Base-by-base conservation (phyloP, 352 stramenopile genomes). In the Halophytophthora polymorphica region DNA sequence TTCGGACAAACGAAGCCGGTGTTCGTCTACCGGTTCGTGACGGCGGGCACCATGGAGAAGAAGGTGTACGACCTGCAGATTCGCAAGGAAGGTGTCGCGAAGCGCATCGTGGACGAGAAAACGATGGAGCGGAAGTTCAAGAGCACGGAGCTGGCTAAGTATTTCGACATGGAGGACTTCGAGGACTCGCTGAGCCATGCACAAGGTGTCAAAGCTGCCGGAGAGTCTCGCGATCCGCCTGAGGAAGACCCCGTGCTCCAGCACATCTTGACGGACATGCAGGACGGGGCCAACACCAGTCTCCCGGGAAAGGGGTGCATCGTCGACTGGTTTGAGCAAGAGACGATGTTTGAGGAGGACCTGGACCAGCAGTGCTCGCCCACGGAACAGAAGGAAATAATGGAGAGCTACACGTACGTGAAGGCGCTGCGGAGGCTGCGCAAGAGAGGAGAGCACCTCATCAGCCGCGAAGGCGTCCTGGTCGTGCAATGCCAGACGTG, bases 11-110 rank as follows among this genome's bases (percentile, higher is more conserved):
- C 69, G 0, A 97, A 97, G 52, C 73, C 80, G 8, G 90, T 97
- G 14, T 97, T 89, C 54, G 89, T 98, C 3, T 98, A 98, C 46
- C 83, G 90, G 0, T 90, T 98, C 19, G 89, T 98, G 40, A 83
- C 87, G 13, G 86, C 78, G 23, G 88, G 86, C 1, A 97, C 92
- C 7, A 96, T 98, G 71, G 92, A 98, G 66, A 95, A 97, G 55
- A 96, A 96, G 45, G 88, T 97, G 15, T 96, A 95, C 48, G 83
- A 95, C 55, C 61, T 94, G 22, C 88, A 97, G 53, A 94, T 94
- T 51, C 80, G 78, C 23, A 97, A 97, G 61, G 84, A 95, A 53
- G 86, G 79, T 14, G 82, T 97, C 2, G 81, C 84, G 1, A 95
- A 94, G 60, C 80, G 86, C 18, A 91, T 96, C 18, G 86, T 95